These are phyloP conservation scores for Marchantia paleacea DNA, from an alignment of 225 moss, liverwort and hornwort genomes.

Conservation along the genomic window DNA sequence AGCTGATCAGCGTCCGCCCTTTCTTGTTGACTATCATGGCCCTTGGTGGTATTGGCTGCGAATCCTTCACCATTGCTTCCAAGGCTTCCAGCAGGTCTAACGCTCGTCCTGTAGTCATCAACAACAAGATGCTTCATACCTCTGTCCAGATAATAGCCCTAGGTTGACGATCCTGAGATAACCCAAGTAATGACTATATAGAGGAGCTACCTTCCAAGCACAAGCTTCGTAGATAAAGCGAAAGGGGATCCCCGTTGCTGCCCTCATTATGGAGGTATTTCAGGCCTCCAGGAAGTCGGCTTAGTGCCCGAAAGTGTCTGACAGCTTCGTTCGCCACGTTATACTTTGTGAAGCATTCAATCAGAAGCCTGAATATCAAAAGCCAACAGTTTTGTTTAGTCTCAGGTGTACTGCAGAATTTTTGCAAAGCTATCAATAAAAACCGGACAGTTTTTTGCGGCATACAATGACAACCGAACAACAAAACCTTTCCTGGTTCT, in stretches of 20 bases:
- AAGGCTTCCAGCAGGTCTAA: conserved; percentile 69
- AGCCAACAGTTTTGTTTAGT: not conserved
- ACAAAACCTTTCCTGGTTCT: not conserved
- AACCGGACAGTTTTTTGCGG: not conserved
- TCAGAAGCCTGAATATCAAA: conserved; percentile 67
- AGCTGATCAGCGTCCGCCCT: conserved; percentile 86
- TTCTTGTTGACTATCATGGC: conserved; percentile 80
- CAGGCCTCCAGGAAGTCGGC: conserved; percentile 60
- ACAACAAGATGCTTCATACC: not conserved
- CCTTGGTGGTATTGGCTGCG: conserved; percentile 62
- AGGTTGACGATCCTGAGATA: not conserved
- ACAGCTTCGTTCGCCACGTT: conserved; percentile 80
- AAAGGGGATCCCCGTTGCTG: conserved; percentile 70
- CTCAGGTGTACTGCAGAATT: not conserved
- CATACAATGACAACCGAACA: not conserved
- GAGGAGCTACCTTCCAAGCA: conserved; percentile 70
- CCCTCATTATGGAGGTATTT: conserved; percentile 61
- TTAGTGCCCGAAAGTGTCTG: conserved; percentile 84
- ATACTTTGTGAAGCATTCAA: conserved; percentile 89
- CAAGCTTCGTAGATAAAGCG: conserved; percentile 76
- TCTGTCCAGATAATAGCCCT: not conserved
- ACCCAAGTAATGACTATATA: no score
- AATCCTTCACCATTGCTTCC: conserved; percentile 79
- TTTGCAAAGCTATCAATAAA: not conserved
- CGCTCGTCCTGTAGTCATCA: conserved; percentile 64